Evolutionary conservation across 2,329 filamentous ascomycete species (phyloP), one percentile per base, ranked within the genome.

Genomic region (Neonectria hederae): DNA sequence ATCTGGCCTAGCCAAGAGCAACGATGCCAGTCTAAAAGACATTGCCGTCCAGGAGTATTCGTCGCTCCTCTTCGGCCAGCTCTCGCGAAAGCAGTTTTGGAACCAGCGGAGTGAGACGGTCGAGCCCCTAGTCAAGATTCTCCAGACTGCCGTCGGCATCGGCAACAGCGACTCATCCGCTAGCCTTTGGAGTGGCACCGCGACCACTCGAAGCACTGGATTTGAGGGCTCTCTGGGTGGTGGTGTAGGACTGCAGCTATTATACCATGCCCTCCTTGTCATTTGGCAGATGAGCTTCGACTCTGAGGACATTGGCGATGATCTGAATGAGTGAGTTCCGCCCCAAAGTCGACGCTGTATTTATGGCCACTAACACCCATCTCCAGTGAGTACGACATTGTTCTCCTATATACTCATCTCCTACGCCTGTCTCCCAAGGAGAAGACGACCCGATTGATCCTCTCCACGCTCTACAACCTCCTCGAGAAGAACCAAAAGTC

Each of bases 241-340:
- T 53, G 94, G 94, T 9, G 93, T 99, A 64, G 93, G 94, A 2
- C 83, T 99, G 43, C 96, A 99, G 78, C 86, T 98, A 43, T 86
- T 99, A 43, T 99, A 99, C 78, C 93, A 97, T 75, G 92, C 97
- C 17, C 86, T 99, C 22, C 85, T 99, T 54, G 94, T 97, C 13
- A 83, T 99, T 63, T 99, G 96, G 96, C 94, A 98, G 83, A 84
- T 99, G 71, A 97, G 94, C 76, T 99, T 99, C 71, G 96, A 98
- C 77, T 93, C 93, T 13, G 90, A 91, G 63, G 80, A 84, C 2
- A 84, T 90, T 74, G 88, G 88, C 40, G 86, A 90, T 65, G 94
- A 95, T 45, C 84, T 99, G 62, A 92, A 98, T 79, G 89, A 94
- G 92, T 96, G 85, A 74, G 90, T 80, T 11, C n/a, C 17, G 30